phyloP scores from a whole-genome alignment of 169 alveolate genomes.

The Eimeria acervulina region DNA sequence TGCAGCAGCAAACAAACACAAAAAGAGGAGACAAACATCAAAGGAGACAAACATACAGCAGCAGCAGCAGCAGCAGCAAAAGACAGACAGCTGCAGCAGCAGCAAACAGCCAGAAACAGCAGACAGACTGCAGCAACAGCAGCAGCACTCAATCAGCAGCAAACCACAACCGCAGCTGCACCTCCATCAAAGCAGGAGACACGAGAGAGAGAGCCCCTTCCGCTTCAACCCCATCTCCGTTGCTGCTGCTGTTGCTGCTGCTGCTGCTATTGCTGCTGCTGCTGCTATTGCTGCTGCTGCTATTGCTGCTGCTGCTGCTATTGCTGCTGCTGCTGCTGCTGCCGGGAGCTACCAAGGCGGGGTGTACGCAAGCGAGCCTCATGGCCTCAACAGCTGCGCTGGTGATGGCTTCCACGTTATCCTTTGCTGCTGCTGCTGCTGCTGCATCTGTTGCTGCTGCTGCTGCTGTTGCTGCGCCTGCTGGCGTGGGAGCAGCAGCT shows the following conservation, averaged over 20 bases:
- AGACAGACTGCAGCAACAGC: no score
- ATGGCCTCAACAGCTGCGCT: constrained; percentile 11
- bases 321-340: constrained; percentile 55
- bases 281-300: constrained; percentile 28
- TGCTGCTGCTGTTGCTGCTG: no score
- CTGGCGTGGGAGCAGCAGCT: not conserved
- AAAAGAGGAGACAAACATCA: no score
- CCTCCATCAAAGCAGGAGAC: constrained; percentile 43
- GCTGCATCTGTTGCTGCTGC: not conserved
- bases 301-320: not conserved
- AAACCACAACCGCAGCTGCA: no score
- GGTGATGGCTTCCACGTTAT: not conserved
- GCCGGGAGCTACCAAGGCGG: constrained; percentile 39
- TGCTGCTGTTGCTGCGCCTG: constrained; percentile 39
- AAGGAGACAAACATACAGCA: no score
- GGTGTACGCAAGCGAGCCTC: constrained; percentile 44
- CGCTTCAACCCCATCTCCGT: not conserved
- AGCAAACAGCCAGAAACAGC: no score
- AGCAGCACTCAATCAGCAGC: no score
- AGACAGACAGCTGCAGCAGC: no score
- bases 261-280: no score
- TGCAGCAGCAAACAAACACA: no score
- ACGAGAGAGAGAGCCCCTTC: not conserved
- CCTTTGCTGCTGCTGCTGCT: not conserved
- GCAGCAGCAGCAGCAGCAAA: no score